These are phyloP conservation scores for Ophiostoma triangulosporum DNA, from an alignment of 2,329 filamentous ascomycete genomes.

Conservation along the genomic window DNA sequence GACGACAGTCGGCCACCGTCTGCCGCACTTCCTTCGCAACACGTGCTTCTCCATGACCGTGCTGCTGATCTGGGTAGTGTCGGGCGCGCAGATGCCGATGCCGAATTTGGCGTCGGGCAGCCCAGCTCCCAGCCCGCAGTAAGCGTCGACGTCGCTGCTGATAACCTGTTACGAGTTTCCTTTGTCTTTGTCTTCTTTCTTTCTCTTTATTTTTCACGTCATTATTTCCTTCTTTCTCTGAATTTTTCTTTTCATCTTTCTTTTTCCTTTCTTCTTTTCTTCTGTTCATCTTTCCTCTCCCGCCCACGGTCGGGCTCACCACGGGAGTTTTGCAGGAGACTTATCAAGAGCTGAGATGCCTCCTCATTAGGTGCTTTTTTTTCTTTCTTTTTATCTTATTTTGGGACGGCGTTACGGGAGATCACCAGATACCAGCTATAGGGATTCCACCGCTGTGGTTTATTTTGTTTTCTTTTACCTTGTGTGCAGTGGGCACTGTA, in stretches of 20 bases:
- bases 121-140: no score
- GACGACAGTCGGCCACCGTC: slow-evolving; percentile 16
- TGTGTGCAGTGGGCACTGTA: no score
- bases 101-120: no score
- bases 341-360: slow-evolving; percentile 46
- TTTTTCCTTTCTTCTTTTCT: neutral
- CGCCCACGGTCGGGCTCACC: neutral
- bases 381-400: slow-evolving; percentile 9
- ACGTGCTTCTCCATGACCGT: slow-evolving; percentile 30
- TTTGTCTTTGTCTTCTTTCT: neutral
- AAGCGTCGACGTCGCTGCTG: neutral
- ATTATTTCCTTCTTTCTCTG: no score
- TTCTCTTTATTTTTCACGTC: slow-evolving; percentile 7
- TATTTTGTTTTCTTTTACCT: no score
- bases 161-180: neutral
- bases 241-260: neutral
- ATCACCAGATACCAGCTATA: no score
- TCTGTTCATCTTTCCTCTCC: neutral
- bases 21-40: slow-evolving; percentile 28
- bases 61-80: slow-evolving; percentile 26
- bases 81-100: slow-evolving; percentile 11
- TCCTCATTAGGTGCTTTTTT: slow-evolving; percentile 17
- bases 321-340: slow-evolving; percentile 20
- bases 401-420: no score
- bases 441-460: no score